Evolutionary conservation across 176 grass and related monocot species (phyloP).

Genomic region (Avena atlantica): DNA sequence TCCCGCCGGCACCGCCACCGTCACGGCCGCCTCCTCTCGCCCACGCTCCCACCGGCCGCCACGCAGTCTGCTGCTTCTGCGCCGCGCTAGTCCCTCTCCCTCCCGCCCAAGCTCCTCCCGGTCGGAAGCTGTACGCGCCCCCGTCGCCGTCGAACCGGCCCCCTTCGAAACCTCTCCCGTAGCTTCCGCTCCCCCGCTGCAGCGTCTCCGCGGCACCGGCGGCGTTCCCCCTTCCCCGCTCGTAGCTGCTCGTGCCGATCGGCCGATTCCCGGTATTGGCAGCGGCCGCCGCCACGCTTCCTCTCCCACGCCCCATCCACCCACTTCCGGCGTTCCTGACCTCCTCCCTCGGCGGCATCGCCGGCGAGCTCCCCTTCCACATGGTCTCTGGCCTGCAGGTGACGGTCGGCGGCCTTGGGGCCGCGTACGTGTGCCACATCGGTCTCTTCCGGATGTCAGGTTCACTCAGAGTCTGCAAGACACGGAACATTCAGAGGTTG

Average conservation of each 20-base stretch:
- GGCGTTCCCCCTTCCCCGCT: neutral
- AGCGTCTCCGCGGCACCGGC: neutral
- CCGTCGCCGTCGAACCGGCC: neutral
- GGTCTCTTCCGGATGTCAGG: conserved; percentile 20
- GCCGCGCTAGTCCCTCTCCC: neutral
- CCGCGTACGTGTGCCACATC: conserved; percentile 49
- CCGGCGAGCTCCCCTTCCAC: conserved; percentile 30
- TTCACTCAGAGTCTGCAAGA: conserved; percentile 42
- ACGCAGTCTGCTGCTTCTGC: conserved; percentile 15
- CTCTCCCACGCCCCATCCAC: conserved; percentile 43
- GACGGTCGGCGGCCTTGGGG: neutral
- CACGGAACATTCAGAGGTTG: neutral
- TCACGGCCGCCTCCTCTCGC: neutral
- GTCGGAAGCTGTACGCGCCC: neutral
- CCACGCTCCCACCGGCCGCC: conserved; percentile 18
- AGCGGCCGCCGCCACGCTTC: neutral
- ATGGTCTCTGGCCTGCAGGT: conserved; percentile 8
- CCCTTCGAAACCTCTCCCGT: neutral
- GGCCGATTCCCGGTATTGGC: neutral
- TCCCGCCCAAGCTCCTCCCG: neutral
- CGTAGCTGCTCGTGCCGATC: neutral
- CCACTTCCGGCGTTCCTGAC: conserved; percentile 34
- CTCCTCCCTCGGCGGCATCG: conserved; percentile 22
- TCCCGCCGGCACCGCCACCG: neutral
- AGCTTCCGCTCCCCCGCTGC: neutral